These are phyloP conservation scores for Saprolegnia parasitica DNA, from an alignment of 352 stramenopile species.

Conservation along the genomic window DNA sequence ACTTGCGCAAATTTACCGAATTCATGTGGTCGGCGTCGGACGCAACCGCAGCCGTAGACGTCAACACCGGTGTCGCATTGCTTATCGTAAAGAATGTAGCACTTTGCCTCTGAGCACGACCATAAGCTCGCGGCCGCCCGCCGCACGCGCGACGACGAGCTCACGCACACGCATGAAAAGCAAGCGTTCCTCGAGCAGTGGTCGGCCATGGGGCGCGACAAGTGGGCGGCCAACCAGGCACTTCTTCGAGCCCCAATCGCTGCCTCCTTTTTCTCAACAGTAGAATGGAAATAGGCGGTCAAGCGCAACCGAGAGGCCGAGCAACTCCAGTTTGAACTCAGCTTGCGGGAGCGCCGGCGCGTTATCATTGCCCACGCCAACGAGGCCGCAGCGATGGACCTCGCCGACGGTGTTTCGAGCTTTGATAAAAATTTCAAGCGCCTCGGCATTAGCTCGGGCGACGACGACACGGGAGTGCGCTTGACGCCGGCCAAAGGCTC, in stretches of 20 bases:
- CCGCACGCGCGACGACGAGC: conserved; percentile 31
- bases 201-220: conserved; percentile 27
- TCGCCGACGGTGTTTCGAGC: conserved; percentile 38
- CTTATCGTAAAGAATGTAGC: not conserved
- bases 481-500: conserved; percentile 42
- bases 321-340: conserved; percentile 57
- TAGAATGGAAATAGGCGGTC: not conserved
- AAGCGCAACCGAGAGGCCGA: conserved; percentile 41
- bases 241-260: not conserved
- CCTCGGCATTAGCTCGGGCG: conserved; percentile 36
- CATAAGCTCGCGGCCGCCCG: conserved; percentile 31
- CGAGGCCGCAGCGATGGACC: conserved; percentile 38
- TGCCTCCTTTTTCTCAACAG: too few relatives aligned
- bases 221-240: conserved; percentile 18
- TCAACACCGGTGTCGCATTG: not conserved
- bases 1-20: conserved; percentile 60
- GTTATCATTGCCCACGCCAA: conserved; percentile 35
- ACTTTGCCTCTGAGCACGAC: conserved; percentile 36
- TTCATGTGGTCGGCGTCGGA: conserved; percentile 55
- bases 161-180: conserved; percentile 55
- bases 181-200: conserved; percentile 50
- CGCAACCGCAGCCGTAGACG: conserved; percentile 37
- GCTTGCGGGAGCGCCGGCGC: conserved; percentile 43
- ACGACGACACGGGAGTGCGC: conserved; percentile 32
- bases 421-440: conserved; percentile 69